Conservation (phyloP, 1,139 yeast genomes). For the Yamadazyma pseudoaaseri region DNA sequence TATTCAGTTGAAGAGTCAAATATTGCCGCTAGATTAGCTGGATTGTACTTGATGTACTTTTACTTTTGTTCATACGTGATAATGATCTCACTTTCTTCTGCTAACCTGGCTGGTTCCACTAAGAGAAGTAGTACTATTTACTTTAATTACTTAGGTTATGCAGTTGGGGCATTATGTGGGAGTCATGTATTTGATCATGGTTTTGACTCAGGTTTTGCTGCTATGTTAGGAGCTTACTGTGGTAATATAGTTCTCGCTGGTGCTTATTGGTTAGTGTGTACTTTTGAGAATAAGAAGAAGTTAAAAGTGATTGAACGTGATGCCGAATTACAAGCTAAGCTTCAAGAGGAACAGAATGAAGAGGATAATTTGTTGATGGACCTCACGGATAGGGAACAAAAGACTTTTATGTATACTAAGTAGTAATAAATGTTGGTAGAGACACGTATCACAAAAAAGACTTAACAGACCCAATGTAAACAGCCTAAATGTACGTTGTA, state of each 20-base stretch:
- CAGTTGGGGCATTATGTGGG: conserved; percentile 29
- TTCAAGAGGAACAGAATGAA: conserved; percentile 12
- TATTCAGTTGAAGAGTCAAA: conserved; percentile 15
- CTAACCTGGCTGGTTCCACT: conserved; percentile 28
- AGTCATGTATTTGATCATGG: conserved; percentile 28
- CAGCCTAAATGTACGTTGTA: no score
- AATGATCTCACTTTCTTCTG: conserved; percentile 24
- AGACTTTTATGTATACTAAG: conserved; percentile 23
- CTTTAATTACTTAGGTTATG: conserved; percentile 23
- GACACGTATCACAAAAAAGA: no score
- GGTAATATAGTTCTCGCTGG: conserved; percentile 24
- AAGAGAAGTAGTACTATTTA: conserved; percentile 20
- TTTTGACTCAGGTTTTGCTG: conserved; percentile 22
- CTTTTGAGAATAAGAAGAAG: conserved; percentile 21
- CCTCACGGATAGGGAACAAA: conserved; percentile 26
- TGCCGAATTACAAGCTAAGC: conserved; percentile 11
- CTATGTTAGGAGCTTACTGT: conserved; percentile 20
- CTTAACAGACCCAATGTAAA: no score
- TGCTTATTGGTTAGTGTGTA: conserved; percentile 25
- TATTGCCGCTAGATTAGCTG: conserved; percentile 21
- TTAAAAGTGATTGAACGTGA: conserved; percentile 10
- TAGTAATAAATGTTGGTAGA: no score
- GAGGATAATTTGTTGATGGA: conserved; percentile 23
- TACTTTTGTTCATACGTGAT: conserved; percentile 25
- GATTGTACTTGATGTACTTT: conserved; percentile 23